Evolutionary conservation across 225 moss, liverwort and hornwort species (phyloP).

Genomic region (Rhytidiadelphus loreus): DNA sequence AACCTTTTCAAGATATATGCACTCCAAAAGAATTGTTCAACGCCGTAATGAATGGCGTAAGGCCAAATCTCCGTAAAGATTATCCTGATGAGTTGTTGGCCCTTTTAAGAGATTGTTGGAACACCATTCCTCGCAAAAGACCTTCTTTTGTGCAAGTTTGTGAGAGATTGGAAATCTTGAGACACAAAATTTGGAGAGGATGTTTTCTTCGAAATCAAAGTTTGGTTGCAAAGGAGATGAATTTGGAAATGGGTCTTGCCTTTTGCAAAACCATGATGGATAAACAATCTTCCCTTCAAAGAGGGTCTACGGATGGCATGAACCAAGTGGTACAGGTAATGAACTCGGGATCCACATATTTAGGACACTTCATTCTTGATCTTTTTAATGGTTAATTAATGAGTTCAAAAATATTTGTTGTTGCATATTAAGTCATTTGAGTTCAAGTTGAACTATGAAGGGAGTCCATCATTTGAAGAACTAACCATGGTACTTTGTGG

Average conservation of each 20-base stretch:
- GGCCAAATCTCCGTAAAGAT: not conserved
- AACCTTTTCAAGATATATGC: not conserved
- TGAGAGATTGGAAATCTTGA: not conserved
- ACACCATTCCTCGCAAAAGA: not conserved
- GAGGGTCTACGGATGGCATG: not conserved
- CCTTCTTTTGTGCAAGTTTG: not conserved
- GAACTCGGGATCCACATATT: not conserved
- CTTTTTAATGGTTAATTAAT: not conserved
- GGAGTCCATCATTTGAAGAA: rapidly evolving
- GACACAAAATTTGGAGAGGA: not conserved
- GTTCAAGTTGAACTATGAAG: not conserved
- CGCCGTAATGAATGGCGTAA: not conserved
- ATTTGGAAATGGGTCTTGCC: not conserved
- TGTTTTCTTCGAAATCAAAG: not conserved
- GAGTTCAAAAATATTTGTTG: not conserved
- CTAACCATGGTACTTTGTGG: not conserved
- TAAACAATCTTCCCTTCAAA: not conserved
- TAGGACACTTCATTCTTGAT: not conserved
- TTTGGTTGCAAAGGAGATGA: rapidly evolving
- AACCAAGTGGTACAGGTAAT: rapidly evolving
- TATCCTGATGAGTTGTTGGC: not conserved
- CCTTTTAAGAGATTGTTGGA: not conserved
- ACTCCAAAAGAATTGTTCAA: not conserved
- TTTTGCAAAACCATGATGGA: not conserved
- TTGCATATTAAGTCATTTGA: not conserved